Evolutionary conservation across 768 basidiomycete species (phyloP).

Genomic region (Strobilomyces confusus): DNA sequence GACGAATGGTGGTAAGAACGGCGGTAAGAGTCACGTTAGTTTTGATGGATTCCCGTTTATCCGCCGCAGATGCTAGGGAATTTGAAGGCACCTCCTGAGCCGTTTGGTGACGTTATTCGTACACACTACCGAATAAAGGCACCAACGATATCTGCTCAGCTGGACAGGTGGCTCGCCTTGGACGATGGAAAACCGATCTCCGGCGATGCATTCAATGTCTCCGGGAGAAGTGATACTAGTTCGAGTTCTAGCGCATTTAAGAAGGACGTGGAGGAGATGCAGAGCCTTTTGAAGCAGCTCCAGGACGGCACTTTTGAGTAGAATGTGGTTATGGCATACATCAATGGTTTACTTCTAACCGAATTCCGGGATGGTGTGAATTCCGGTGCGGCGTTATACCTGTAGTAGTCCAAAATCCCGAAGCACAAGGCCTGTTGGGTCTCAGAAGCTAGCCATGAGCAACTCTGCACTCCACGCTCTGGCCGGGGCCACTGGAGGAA

Average conservation of each 20-base stretch:
- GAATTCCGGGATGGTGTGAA: not conserved
- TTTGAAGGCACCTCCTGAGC: conserved; percentile 76
- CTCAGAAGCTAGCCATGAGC: conserved; percentile 39
- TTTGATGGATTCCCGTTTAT: conserved; percentile 8
- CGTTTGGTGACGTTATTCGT: conserved; percentile 81
- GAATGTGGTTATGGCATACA: no score
- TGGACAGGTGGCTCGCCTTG: conserved; percentile 71
- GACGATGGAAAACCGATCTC: conserved; percentile 68
- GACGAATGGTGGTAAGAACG: conserved; percentile 87
- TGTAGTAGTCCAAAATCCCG: not conserved
- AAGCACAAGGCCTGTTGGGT: not conserved
- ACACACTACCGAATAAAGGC: conserved; percentile 92
- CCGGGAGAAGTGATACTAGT: conserved; percentile 34
- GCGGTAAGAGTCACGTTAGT: conserved; percentile 49
- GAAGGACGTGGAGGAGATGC: conserved; percentile 71
- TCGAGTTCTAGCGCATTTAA: conserved; percentile 57
- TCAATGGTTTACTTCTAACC: not conserved
- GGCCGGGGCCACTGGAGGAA: conserved; percentile 88
- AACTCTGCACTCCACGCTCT: conserved; percentile 85
- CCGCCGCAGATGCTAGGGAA: conserved; percentile 73
- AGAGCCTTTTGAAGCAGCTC: conserved; percentile 49
- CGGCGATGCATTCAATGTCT: conserved; percentile 50
- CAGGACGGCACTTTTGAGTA: conserved; percentile 27
- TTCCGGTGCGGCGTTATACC: not conserved
- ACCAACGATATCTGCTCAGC: conserved; percentile 58